Percentiles rank a stretch among this genome's conserved stretches.
These are phyloP conservation scores for Dorcoceras hygrometricum DNA, from an alignment of 257 asterid species.

Conservation along the genomic window DNA sequence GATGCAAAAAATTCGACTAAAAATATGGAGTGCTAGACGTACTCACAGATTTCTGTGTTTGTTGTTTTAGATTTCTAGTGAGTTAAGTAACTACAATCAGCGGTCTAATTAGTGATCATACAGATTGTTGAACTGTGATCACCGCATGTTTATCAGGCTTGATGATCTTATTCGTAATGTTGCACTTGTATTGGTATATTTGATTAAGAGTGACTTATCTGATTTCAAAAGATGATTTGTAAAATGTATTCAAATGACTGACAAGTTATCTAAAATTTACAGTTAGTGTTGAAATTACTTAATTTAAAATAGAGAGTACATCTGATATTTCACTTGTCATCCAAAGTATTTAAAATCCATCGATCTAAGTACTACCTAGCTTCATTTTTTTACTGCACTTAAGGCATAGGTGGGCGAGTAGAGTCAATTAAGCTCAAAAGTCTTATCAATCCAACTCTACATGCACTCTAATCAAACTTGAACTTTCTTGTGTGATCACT, in stretches of 20 bases:
- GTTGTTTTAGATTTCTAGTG: neutral
- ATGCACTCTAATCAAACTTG: neutral
- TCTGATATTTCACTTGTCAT: too few relatives aligned
- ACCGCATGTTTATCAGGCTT: neutral
- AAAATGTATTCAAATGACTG: neutral
- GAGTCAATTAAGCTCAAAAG: neutral
- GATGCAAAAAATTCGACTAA: neutral
- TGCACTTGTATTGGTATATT: too few relatives aligned
- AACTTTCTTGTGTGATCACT: neutral
- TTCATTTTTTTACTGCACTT: neutral
- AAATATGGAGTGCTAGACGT: neutral
- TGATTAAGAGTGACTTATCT: too few relatives aligned
- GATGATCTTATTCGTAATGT: neutral
- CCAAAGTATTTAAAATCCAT: neutral
- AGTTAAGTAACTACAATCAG: neutral
- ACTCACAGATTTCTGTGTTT: neutral
- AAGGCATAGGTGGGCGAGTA: neutral
- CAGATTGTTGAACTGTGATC: neutral
- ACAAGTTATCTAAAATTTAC: neutral
- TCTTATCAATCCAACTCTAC: neutral
- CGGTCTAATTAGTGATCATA: neutral
- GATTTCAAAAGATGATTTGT: neutral
- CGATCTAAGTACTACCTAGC: too few relatives aligned
- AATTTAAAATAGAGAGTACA: too few relatives aligned
- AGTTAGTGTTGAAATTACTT: neutral